These are phyloP conservation scores for Pyrenula massariospora DNA, from an alignment of 495 filamentous ascomycete genomes.

Conservation along the genomic window DNA sequence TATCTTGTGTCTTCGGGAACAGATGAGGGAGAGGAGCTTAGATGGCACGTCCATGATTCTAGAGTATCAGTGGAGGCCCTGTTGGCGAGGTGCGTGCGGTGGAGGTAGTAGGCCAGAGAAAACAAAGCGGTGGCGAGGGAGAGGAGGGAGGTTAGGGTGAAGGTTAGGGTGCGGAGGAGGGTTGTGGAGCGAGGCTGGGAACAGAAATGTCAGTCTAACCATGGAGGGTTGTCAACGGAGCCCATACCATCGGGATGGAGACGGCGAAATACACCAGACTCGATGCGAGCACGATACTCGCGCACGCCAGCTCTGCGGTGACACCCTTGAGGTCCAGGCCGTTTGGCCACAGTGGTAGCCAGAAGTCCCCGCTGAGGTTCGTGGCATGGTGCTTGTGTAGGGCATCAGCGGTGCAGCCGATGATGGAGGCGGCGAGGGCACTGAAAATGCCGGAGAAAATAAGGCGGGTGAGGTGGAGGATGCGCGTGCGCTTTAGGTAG, in stretches of 20 bases:
- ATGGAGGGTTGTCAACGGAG: constrained; percentile 20
- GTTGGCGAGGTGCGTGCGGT: constrained; percentile 23
- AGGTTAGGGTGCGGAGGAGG: constrained; percentile 18
- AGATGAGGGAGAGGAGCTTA: constrained; percentile 13
- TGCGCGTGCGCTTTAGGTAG: constrained; percentile 24
- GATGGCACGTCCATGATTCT: constrained; percentile 42
- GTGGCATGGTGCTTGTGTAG: constrained; percentile 29
- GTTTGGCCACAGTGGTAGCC: constrained; percentile 37
- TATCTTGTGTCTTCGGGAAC: constrained; percentile 1
- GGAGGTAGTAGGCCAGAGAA: constrained; percentile 26
- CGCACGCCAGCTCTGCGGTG: constrained; percentile 30
- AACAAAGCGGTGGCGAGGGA: constrained; percentile 21
- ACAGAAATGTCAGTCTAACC: background rate
- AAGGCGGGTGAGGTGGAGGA: constrained; percentile 26
- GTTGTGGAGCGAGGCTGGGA: background rate
- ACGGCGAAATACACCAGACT: constrained; percentile 27
- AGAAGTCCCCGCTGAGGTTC: constrained; percentile 17
- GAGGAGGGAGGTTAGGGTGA: constrained; percentile 25
- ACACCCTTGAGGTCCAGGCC: constrained; percentile 36
- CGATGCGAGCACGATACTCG: constrained; percentile 25
- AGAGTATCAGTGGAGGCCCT: constrained; percentile 33
- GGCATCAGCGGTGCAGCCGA: constrained; percentile 29
- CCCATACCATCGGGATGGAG: constrained; percentile 22
- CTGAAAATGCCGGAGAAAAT: constrained; percentile 23
- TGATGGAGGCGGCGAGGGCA: constrained; percentile 20